Conservation (phyloP, 2,329 filamentous ascomycete species). For the Magnaporthiopsis incrustans region DNA sequence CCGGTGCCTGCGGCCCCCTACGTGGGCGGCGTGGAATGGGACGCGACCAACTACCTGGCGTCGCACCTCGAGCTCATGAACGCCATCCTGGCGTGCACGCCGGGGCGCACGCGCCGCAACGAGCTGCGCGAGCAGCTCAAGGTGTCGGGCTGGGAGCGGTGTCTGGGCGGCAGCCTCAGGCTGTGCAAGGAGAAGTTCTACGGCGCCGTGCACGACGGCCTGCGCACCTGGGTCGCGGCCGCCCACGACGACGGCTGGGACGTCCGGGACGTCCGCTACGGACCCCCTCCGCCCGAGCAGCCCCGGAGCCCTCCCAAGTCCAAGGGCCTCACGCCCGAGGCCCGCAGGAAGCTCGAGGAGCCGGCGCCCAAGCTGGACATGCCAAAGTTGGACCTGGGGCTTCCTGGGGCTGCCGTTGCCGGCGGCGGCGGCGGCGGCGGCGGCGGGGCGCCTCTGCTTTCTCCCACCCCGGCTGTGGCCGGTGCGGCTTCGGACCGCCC, state of each 20-base stretch:
- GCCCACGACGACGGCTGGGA: conserved; percentile 85
- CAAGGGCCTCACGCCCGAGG: conserved; percentile 16
- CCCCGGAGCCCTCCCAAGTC: conserved; percentile 26
- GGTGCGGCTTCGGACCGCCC: not conserved
- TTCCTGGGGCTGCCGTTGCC: not conserved
- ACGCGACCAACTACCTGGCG: conserved; percentile 92
- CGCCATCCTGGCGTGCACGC: conserved; percentile 75
- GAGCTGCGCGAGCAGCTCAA: conserved; percentile 66
- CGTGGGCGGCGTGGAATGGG: conserved; percentile 96
- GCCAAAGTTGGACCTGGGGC: conserved; percentile 44
- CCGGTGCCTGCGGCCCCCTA: conserved; percentile 93
- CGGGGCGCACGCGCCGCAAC: conserved; percentile 64
- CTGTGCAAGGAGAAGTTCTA: conserved; percentile 99
- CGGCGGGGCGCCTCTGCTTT: not conserved
- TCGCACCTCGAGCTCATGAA: conserved; percentile 91
- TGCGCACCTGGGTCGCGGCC: conserved; percentile 85
- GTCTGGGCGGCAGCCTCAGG: conserved; percentile 74
- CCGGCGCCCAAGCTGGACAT: conserved; percentile 55
- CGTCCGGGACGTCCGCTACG: conserved; percentile 70
- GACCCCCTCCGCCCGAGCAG: conserved; percentile 40
- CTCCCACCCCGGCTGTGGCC: not conserved
- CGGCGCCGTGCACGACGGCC: conserved; percentile 77
- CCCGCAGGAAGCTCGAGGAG: conserved; percentile 40
- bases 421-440: no score
- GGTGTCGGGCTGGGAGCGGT: conserved; percentile 84